Base-by-base conservation (phyloP, 768 basidiomycete species). In the Suillus paluster region DNA sequence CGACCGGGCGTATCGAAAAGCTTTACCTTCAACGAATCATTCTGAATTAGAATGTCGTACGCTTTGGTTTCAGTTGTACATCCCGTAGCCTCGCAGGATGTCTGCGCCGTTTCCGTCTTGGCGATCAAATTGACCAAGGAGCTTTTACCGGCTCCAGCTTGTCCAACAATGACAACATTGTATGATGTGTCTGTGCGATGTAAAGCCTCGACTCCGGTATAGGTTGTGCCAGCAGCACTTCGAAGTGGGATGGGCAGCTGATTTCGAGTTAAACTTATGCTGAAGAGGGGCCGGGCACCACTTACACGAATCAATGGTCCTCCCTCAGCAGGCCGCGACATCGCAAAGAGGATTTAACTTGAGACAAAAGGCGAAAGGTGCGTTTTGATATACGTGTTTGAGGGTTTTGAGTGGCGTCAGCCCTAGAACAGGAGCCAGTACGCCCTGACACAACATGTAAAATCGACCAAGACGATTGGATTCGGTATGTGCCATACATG, bases 1-100 rank as follows among this genome's bases (percentile, higher is more conserved):
- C 59, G 65, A 36, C 68, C 68, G 34, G 49, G 46, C 5, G 68
- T 69, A 50, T 68, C 68, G 53, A 33, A 61, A 57, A 69, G 27
- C 11, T 41, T 23, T 39, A 60, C 68, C 27, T 44, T 21, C 19
- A 15, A 27, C 19, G 12, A 3, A 5, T 10, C 55, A 8, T 23
- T 25, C 14, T 1, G 45, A 46, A 25, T 27, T 25, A 19, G 4
- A 30, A 27, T 5, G 1, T 14, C 39, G 9, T 57, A 27, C 11
- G 6, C 0, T 7, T 27, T 12, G 30, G 23, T 44, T 36, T 42
- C 39, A 17, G n/a, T 9, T 45, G 56, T 57, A 41, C 56, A 57
- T 21, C 39, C 56, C 19, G 12, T 2, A 25, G 36, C 38, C 27
- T 57, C 27, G 34, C 6, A 21, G 15, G 56, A 57, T 19, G 25